Conservation (phyloP, 116 monocot genomes). For the Phalaenopsis hybrid region DNA sequence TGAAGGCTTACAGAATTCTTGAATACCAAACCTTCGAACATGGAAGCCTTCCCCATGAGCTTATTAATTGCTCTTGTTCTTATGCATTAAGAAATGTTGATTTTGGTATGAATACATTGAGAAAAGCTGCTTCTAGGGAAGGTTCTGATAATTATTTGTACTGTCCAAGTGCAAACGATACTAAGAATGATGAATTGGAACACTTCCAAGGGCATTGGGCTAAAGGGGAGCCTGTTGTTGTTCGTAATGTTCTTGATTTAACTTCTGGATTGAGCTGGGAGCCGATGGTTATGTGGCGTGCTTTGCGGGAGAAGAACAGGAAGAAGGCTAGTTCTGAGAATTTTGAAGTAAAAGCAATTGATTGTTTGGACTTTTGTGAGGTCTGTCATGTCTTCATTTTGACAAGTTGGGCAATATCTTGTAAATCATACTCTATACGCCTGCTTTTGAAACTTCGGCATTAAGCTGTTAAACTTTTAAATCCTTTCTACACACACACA, state of each 20-base stretch:
- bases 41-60: neutral
- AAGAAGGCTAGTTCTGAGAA: conserved; percentile 17
- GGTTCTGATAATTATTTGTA: conserved; percentile 33
- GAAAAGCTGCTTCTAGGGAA: conserved; percentile 23
- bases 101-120: conserved; percentile 8
- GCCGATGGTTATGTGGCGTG: conserved; percentile 50
- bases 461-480: neutral
- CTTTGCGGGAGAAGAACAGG: conserved; percentile 25
- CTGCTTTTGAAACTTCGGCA: neutral
- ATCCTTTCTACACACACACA: neutral
- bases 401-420: neutral
- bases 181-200: conserved; percentile 8
- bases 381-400: conserved; percentile 10
- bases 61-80: conserved; percentile 14
- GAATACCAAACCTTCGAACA: neutral
- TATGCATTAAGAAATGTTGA: conserved; percentile 1
- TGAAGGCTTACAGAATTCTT: conserved; percentile 24
- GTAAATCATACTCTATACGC: neutral
- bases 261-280: conserved; percentile 39
- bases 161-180: conserved; percentile 31
- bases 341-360: conserved; percentile 36
- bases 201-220: conserved; percentile 37
- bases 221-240: conserved; percentile 40
- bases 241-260: conserved; percentile 27
- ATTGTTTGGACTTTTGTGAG: conserved; percentile 46